Evolutionary conservation across 2,329 filamentous ascomycete species (phyloP).

Genomic region (Colletotrichum zoysiae): DNA sequence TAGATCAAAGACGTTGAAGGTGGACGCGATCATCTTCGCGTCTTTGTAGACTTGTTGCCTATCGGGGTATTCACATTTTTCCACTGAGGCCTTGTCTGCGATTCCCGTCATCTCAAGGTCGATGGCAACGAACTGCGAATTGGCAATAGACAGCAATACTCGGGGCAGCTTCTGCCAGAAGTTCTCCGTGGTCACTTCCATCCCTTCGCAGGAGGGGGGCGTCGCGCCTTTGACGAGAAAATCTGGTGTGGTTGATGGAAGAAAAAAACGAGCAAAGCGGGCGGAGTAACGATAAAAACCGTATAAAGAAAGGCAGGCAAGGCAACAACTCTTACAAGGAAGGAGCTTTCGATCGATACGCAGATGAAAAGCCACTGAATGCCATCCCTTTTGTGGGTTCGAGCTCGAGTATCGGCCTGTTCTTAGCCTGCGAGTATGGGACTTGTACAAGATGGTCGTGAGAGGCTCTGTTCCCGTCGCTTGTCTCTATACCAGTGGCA

Average conservation of each 20-base stretch:
- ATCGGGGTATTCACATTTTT: neutral
- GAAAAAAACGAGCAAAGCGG: neutral
- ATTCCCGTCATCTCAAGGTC: slow-evolving; percentile 53
- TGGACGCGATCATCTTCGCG: slow-evolving; percentile 47
- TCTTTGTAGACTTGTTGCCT: slow-evolving; percentile 46
- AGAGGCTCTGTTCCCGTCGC: neutral
- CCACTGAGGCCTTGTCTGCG: slow-evolving; percentile 23
- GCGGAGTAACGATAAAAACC: neutral
- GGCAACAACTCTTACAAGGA: neutral
- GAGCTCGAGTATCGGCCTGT: neutral
- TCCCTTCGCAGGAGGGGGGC: neutral
- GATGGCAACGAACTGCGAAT: slow-evolving; percentile 50
- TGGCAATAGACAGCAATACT: slow-evolving; percentile 48
- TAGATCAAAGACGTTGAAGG: slow-evolving; percentile 52
- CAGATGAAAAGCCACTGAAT: neutral
- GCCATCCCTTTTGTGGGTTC: neutral
- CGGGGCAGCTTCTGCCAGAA: slow-evolving; percentile 46
- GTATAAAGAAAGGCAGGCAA: neutral
- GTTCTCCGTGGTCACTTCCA: slow-evolving; percentile 43
- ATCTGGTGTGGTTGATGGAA: neutral
- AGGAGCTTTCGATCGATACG: neutral
- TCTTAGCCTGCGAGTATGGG: neutral
- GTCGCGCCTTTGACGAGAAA: neutral
- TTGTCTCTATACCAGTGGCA: neutral
- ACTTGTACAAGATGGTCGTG: no score